Percentiles rank a stretch among this genome's conserved stretches.
Conservation (phyloP, 2,329 filamentous ascomycete genomes). For the Cladorrhinum sp. region DNA sequence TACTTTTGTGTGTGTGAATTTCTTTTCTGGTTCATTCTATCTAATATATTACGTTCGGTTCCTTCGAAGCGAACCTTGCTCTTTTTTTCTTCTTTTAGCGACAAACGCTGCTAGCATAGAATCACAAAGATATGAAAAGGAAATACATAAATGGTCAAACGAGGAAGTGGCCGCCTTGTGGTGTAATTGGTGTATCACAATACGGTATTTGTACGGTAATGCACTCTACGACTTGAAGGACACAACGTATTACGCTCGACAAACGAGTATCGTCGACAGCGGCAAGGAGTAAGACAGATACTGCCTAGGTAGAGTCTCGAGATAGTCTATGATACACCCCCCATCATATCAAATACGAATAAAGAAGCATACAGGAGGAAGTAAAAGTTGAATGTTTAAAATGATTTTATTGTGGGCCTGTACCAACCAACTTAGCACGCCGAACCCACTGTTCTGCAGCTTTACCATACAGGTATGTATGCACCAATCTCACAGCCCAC, state of each 20-base stretch:
- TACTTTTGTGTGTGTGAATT: not conserved
- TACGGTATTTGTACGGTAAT: too few relatives aligned
- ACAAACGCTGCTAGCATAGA: not conserved
- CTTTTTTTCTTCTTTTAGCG: not conserved
- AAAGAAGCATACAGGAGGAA: too few relatives aligned
- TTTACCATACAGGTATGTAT: not conserved
- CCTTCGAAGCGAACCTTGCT: not conserved
- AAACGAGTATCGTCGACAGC: too few relatives aligned
- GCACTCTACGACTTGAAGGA: too few relatives aligned
- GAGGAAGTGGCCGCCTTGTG: too few relatives aligned
- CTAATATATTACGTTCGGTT: not conserved
- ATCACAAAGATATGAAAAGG: not conserved
- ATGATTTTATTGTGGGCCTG: not conserved
- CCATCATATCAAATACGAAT: too few relatives aligned
- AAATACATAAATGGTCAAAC: not conserved
- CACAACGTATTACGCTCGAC: too few relatives aligned
- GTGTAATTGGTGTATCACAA: too few relatives aligned
- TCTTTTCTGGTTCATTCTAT: not conserved
- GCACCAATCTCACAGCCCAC: not conserved
- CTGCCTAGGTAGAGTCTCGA: too few relatives aligned
- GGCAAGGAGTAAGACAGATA: too few relatives aligned
- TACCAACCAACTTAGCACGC: not conserved
- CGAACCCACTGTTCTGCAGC: not conserved
- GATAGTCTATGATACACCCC: too few relatives aligned
- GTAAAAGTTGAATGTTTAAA: not conserved